Conservation (phyloP, 495 filamentous ascomycete genomes). For the Penicillium cinerascens region DNA sequence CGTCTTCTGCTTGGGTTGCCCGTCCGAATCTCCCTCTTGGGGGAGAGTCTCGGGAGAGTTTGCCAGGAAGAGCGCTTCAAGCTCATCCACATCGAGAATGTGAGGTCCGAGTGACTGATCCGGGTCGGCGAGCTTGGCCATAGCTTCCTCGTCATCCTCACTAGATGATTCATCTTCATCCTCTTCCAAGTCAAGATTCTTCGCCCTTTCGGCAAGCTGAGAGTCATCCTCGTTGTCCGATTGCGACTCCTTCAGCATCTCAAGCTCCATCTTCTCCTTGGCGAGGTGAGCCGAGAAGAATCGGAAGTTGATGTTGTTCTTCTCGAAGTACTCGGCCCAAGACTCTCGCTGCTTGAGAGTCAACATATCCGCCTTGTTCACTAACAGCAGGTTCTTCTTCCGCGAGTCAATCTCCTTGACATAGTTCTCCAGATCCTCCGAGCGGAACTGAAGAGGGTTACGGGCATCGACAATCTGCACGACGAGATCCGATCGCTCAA, state of each 20-base stretch:
- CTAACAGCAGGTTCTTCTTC: conserved; percentile 88
- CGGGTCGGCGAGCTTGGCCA: conserved; percentile 24
- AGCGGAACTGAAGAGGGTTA: conserved; percentile 91
- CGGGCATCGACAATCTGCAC: conserved; percentile 98
- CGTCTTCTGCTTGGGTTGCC: conserved; percentile 55
- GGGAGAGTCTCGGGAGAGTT: conserved; percentile 56
- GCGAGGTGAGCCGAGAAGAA: conserved; percentile 96
- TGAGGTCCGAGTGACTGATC: conserved; percentile 54
- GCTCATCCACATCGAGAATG: conserved; percentile 87
- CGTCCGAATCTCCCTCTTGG: conserved; percentile 35
- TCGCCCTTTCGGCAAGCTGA: conserved; percentile 34
- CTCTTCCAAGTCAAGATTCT: conserved; percentile 39
- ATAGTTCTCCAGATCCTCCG: conserved; percentile 88
- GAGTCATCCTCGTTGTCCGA: conserved; percentile 47
- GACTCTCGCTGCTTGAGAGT: conserved; percentile 74
- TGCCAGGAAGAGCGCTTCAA: conserved; percentile 82
- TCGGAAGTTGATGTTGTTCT: conserved; percentile 75
- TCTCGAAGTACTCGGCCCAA: conserved; percentile 88
- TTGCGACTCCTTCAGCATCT: conserved; percentile 44
- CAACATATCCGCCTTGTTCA: conserved; percentile 99
- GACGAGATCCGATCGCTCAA: conserved; percentile 91
- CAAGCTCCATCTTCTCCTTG: conserved; percentile 78
- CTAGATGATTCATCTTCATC: conserved; percentile 32
- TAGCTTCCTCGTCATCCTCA: conserved; percentile 21
- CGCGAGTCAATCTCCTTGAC: conserved; percentile 85